phyloP scores from a whole-genome alignment of 2,329 filamentous ascomycete genomes.

The Xylariaceae sp. region DNA sequence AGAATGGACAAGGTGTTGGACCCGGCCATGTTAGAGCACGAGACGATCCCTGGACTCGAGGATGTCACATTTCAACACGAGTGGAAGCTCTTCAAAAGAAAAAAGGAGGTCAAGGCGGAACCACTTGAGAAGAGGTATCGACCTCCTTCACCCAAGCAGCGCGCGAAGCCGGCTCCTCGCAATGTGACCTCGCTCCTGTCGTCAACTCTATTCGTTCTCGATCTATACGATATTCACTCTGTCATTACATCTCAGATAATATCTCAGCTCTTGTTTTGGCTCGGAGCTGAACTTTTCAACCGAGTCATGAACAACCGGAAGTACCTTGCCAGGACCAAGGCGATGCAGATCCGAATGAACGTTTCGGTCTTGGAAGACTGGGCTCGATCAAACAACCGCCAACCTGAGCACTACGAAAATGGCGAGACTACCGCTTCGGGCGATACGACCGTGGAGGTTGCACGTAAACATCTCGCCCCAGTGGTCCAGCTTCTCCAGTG shows the following conservation, averaged over 20 bases:
- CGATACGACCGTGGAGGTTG: slow-evolving; percentile 79
- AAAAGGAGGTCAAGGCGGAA: slow-evolving; percentile 83
- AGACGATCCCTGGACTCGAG: slow-evolving; percentile 95
- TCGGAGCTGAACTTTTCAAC: slow-evolving; percentile 94
- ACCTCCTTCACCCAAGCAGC: slow-evolving; percentile 86
- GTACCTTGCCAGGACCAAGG: slow-evolving; percentile 92
- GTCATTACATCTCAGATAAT: slow-evolving; percentile 91
- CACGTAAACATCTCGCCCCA: slow-evolving; percentile 78
- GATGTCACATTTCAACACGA: slow-evolving; percentile 97
- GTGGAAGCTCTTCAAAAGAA: slow-evolving; percentile 94
- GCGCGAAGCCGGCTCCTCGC: slow-evolving; percentile 85
- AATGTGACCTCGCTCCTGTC: slow-evolving; percentile 95
- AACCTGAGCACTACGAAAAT: slow-evolving; percentile 92
- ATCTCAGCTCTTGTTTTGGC: slow-evolving; percentile 91
- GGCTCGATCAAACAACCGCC: slow-evolving; percentile 87
- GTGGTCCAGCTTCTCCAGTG: slow-evolving; percentile 93
- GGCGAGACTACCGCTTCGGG: slow-evolving; percentile 81
- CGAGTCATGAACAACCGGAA: slow-evolving; percentile 94
- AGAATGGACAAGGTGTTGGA: slow-evolving; percentile 95
- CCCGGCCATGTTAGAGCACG: slow-evolving; percentile 90
- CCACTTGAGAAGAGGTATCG: slow-evolving; percentile 85
- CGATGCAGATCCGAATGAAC: slow-evolving; percentile 99
- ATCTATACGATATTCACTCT: slow-evolving; percentile 98
- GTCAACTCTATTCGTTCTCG: slow-evolving; percentile 92
- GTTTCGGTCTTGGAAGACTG: slow-evolving; percentile 92